Evolutionary conservation across 108 stramenopile genomes (phyloP).

Genomic region (Nitzschia inconspicua): DNA sequence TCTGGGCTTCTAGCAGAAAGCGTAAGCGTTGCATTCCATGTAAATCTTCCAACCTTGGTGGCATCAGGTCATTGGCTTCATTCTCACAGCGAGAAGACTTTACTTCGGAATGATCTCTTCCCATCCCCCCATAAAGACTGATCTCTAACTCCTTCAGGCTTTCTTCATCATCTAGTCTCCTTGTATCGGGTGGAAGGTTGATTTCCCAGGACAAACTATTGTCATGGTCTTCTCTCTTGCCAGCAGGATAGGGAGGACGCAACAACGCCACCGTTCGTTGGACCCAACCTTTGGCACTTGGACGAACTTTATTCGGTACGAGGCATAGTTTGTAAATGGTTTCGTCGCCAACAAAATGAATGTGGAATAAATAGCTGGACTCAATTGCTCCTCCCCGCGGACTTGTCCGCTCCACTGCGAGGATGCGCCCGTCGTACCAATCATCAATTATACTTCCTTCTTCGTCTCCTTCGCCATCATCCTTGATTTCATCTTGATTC

Average conservation of each 20-base stretch:
- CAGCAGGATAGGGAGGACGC: not conserved
- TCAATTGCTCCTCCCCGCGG: constrained; percentile 11
- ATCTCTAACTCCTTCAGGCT: constrained; percentile 23
- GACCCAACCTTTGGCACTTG: constrained; percentile 70
- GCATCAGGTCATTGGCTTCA: no score
- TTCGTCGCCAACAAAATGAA: constrained; percentile 61
- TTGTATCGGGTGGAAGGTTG: constrained; percentile 50
- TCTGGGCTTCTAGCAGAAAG: constrained; percentile 37
- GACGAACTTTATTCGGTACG: constrained; percentile 50
- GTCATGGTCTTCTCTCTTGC: not conserved
- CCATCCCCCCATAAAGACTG: no score
- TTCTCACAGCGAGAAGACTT: no score
- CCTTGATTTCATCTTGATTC: not conserved
- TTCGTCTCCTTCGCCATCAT: not conserved
- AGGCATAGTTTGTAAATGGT: constrained; percentile 63
- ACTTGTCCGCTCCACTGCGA: constrained; percentile 18
- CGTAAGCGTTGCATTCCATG: constrained; percentile 17
- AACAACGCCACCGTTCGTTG: constrained; percentile 56
- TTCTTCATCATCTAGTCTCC: constrained; percentile 36
- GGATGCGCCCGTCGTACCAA: constrained; percentile 78
- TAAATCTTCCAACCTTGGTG: not conserved
- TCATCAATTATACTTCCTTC: constrained; percentile 45
- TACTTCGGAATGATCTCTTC: no score
- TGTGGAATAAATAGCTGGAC: constrained; percentile 31
- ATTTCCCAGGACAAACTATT: not conserved